These are phyloP conservation scores for Crithidia fasciculata DNA, from an alignment of 208 protist genomes.

Conservation along the genomic window DNA sequence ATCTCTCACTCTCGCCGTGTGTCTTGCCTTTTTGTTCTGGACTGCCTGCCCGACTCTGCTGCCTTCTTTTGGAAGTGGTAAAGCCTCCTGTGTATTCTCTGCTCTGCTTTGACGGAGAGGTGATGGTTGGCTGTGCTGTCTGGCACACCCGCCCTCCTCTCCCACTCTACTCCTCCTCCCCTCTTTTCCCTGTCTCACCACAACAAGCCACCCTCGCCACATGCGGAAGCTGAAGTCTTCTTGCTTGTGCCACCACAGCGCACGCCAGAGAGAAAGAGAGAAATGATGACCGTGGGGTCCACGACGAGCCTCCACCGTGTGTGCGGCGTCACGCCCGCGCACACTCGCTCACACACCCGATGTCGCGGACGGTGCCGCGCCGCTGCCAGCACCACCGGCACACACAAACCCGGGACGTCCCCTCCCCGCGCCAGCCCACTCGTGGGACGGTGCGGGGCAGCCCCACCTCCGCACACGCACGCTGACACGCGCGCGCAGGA, in stretches of 20 bases:
- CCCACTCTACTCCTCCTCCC: no score
- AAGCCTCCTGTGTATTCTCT: no score
- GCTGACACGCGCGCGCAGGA: conserved; percentile 13
- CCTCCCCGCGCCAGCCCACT: conserved; percentile 9
- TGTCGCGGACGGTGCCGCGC: conserved; percentile 27
- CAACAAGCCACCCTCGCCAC: no score
- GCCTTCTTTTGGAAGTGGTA: no score
- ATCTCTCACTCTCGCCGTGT: conserved; percentile 19
- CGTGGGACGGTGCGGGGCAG: conserved; percentile 18
- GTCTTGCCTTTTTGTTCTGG: conserved; percentile 4
- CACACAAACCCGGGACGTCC: conserved; percentile 10
- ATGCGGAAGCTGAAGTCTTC: no score
- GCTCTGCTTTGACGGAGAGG: no score
- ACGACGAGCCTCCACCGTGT: conserved; percentile 14
- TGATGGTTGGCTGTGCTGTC: no score
- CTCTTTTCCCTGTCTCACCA: no score
- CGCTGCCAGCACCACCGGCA: conserved; percentile 31
- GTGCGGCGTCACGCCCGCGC: conserved; percentile 30
- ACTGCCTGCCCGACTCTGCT: not conserved
- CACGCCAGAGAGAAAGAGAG: conserved; percentile 10
- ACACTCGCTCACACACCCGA: not conserved
- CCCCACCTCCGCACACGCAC: conserved; percentile 23
- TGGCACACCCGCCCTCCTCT: no score
- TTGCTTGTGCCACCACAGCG: not conserved
- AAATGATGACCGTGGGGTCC: conserved; percentile 34